Base-by-base conservation (phyloP, 148 eudicot genomes). In the Linanthus parryae region DNA sequence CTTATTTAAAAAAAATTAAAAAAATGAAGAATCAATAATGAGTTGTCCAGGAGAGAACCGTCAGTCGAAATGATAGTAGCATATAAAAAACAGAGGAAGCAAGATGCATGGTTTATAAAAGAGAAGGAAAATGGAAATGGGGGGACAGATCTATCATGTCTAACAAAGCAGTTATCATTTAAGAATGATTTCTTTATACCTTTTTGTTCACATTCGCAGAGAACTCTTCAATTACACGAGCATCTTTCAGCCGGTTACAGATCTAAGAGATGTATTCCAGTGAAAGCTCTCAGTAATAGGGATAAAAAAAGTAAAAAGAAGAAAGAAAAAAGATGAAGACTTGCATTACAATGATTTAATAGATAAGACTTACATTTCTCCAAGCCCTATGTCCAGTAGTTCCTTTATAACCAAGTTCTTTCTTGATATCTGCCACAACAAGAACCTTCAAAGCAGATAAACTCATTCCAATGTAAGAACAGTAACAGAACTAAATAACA, bases 381-480 rank as follows among this genome's bases (percentile, higher is more conserved):
- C 99, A 92, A 69, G 80, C 73, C 70, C 85, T 67, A 51, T 92
- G 96, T 50, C 99, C 99, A 53, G 49, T 5, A 3, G 65, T 49
- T 54, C 61, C 62, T 52, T 73, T 81, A 70, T 92, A 92, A 53
- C 91, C 99, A 71, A 92, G 91, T 58, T 77, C 91, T 57, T 54
- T 65, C 67, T 92, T 92, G 36, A 92, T 73, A 71, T 92, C 96
- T 31, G 82, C 66, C 51, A 79, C 95, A 48, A 84, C 83, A 65
- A 81, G 84, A 78, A 84, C 95, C 98, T 87, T 71, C 64, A 66
- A 31, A 45, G 51, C 54, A 27, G 52, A 54, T 52, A 58, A 47
- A 46, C 30, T 29, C 33, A 47, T 36, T 17, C 8, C 30, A 46
- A 12, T 47, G 17, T 16, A 49, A 2, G 12, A 15, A n/a, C 26